These are phyloP conservation scores for Ramichloridium luteum DNA, from an alignment of 2,329 filamentous ascomycete species.

Conservation along the genomic window DNA sequence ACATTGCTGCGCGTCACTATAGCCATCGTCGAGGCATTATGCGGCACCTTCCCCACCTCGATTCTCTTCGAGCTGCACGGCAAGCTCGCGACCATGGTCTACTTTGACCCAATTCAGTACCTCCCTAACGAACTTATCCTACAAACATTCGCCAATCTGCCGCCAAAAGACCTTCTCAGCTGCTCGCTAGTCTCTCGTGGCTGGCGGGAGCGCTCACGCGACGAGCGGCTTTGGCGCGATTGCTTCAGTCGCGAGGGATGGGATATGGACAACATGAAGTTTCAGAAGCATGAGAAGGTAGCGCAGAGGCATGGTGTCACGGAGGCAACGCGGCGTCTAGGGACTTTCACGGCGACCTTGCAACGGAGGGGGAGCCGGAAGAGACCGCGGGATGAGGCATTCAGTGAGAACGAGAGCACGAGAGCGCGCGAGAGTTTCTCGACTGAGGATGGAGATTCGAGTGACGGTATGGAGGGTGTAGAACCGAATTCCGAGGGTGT, in stretches of 20 bases:
- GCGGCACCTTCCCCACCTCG: constrained; percentile 10
- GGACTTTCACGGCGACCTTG: constrained; percentile 49
- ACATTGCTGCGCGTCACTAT: background rate
- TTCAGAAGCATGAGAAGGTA: constrained; percentile 13
- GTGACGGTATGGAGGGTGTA: constrained; percentile 14
- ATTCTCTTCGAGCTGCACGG: constrained; percentile 10
- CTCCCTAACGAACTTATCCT: constrained; percentile 85
- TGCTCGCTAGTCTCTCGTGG: constrained; percentile 66
- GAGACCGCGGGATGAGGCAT: constrained; percentile 22
- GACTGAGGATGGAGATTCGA: constrained; percentile 5
- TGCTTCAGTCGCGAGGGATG: constrained; percentile 80
- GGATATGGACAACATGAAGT: constrained; percentile 28
- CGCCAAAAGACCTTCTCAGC: constrained; percentile 64
- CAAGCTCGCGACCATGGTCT: constrained; percentile 47
- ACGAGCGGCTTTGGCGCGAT: constrained; percentile 75
- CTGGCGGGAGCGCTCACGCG: constrained; percentile 72
- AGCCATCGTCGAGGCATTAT: constrained; percentile 2
- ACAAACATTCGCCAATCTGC: constrained; percentile 76
- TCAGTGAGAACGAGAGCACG: constrained; percentile 19
- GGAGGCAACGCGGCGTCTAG: constrained; percentile 29
- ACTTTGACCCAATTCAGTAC: constrained; percentile 80
- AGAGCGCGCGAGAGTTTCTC: background rate
- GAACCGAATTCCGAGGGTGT: constrained; percentile 6
- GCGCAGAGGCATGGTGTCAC: constrained; percentile 9
- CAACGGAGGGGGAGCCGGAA: constrained; percentile 19